A percentile compares a stretch with the other conserved stretches of the same genome.
phyloP scores from a whole-genome alignment of 2,329 filamentous ascomycete species.

The Talaromyces sp. region DNA sequence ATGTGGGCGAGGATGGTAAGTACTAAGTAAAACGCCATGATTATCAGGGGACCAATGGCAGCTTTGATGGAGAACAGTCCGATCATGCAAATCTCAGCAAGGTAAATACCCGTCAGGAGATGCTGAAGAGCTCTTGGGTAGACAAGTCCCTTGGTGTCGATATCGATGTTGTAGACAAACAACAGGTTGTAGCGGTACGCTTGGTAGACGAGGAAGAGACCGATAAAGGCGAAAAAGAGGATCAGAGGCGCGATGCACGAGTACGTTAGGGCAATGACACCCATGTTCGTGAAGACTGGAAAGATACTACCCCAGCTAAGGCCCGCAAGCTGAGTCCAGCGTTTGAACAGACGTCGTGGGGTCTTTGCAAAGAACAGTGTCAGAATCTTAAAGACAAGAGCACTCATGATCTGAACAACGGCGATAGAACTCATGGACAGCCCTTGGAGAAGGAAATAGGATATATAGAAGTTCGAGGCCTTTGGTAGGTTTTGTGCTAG shows the following conservation, averaged over 20 bases:
- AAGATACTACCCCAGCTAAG: constrained; percentile 81
- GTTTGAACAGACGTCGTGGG: constrained; percentile 69
- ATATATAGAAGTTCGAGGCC: constrained; percentile 90
- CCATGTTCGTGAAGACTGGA: constrained; percentile 73
- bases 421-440: constrained; percentile 68
- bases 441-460: constrained; percentile 90
- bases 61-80: constrained; percentile 71
- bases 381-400: constrained; percentile 66
- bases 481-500: constrained; percentile 73
- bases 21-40: constrained; percentile 70
- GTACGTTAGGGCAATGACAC: constrained; percentile 79
- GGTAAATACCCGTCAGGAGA: constrained; percentile 75
- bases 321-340: constrained; percentile 68
- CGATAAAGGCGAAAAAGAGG: constrained; percentile 72
- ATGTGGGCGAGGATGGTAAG: constrained; percentile 72
- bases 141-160: constrained; percentile 83
- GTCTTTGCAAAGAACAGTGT: constrained; percentile 65
- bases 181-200: constrained; percentile 88
- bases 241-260: constrained; percentile 82
- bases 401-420: constrained; percentile 66
- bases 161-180: constrained; percentile 72
- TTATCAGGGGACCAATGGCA: constrained; percentile 60
- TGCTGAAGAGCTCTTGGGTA: constrained; percentile 84
- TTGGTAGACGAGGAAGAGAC: constrained; percentile 74
- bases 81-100: constrained; percentile 77